Percentiles rank a stretch among this genome's conserved stretches.
These are phyloP conservation scores for Moesziomyces parantarcticus DNA, from an alignment of 1,284 basidiomycete species.

Conservation along the genomic window DNA sequence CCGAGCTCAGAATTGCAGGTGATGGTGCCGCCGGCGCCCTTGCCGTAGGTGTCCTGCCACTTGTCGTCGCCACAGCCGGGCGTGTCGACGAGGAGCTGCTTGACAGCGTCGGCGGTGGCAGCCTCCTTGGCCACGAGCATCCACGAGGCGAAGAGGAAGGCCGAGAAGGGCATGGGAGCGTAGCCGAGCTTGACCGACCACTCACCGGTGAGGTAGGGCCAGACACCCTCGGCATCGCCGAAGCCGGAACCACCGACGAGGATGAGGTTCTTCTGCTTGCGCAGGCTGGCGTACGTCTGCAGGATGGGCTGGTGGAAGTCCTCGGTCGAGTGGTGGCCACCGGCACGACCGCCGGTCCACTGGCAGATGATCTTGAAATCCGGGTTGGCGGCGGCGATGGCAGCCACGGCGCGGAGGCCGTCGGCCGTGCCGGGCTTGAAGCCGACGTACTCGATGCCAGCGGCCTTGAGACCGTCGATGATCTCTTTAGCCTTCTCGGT, in stretches of 20 bases:
- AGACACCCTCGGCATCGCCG: slow-evolving; percentile 92
- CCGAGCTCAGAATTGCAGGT: slow-evolving; percentile 97
- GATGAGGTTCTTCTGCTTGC: slow-evolving; percentile 86
- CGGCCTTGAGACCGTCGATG: slow-evolving; percentile 80
- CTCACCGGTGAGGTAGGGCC: slow-evolving; percentile 96
- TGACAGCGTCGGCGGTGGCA: slow-evolving; percentile 91
- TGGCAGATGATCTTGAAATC: slow-evolving; percentile 98
- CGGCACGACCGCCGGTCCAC: slow-evolving; percentile 99
- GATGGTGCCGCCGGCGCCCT: slow-evolving; percentile 87
- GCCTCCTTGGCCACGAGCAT: slow-evolving; percentile 99
- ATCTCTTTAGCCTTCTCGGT: slow-evolving; percentile 94
- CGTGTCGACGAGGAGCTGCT: slow-evolving; percentile 94
- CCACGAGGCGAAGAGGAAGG: slow-evolving; percentile 89
- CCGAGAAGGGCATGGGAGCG: slow-evolving; percentile 99
- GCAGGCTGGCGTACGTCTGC: slow-evolving; percentile 87
- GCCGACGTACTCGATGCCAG: slow-evolving; percentile 90
- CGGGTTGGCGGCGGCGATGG: slow-evolving; percentile 92
- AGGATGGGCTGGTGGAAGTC: slow-evolving; percentile 98
- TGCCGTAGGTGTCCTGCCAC: slow-evolving; percentile 95
- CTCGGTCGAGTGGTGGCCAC: slow-evolving; percentile 97
- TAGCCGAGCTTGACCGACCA: slow-evolving; percentile 87
- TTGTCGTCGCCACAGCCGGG: slow-evolving; percentile 88
- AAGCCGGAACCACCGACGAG: slow-evolving; percentile 97
- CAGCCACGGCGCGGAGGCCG: slow-evolving; percentile 95
- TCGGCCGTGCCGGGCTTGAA: slow-evolving; percentile 98